These are phyloP conservation scores for Euphorbia lathyris DNA, from an alignment of 345 rosid genomes.

Conservation along the genomic window DNA sequence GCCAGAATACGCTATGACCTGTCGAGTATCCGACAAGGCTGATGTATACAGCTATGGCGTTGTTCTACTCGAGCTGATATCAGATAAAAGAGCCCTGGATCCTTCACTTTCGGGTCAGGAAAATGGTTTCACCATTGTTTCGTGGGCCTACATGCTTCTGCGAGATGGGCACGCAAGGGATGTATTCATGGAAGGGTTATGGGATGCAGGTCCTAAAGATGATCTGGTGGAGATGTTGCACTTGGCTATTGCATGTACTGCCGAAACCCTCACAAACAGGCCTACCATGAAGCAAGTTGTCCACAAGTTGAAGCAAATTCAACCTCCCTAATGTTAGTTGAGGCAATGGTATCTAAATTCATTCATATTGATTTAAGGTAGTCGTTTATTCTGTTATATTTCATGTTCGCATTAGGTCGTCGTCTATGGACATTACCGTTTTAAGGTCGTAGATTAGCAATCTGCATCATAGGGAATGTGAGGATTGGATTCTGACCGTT, in stretches of 20 bases:
- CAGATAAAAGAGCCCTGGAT: conserved; percentile 35
- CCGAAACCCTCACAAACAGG: conserved; percentile 28
- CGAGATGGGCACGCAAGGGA: conserved; percentile 31
- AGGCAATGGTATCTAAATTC: background rate
- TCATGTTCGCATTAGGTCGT: background rate
- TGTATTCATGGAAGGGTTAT: conserved; percentile 29
- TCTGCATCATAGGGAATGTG: background rate
- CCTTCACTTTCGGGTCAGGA: conserved; percentile 36
- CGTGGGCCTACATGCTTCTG: conserved; percentile 37
- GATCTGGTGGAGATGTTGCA: conserved; percentile 33
- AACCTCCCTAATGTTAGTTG: conserved; percentile 12
- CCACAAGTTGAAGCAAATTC: conserved; percentile 26
- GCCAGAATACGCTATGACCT: conserved; percentile 36
- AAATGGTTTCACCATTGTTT: conserved; percentile 36
- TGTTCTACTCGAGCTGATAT: conserved; percentile 40
- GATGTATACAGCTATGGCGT: conserved; percentile 43
- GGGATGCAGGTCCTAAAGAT: conserved; percentile 33
- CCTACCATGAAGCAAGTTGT: conserved; percentile 38
- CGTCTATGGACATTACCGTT: background rate
- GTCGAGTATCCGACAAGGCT: conserved; percentile 34
- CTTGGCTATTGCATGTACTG: conserved; percentile 27
- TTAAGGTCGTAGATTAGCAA: background rate
- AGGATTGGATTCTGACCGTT: background rate
- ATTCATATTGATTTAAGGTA: background rate
- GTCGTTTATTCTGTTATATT: background rate